Evolutionary conservation across 192 early-diverging fungal genomes (phyloP), one percentile per base, ranked within the genome.

Genomic region (Backusella liffmaniae): DNA sequence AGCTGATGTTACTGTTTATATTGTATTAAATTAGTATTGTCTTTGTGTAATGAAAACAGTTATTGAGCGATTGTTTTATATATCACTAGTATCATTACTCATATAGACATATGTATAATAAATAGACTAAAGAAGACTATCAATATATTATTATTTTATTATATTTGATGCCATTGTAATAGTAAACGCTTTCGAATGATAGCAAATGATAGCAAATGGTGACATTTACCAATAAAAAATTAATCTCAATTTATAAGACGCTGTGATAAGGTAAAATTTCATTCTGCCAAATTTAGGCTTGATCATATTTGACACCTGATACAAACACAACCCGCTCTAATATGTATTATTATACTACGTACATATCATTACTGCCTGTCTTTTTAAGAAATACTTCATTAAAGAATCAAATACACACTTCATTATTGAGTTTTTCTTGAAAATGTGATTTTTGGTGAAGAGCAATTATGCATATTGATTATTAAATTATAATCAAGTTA

Each of bases 321-420:
- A 13, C 23, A 29, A 62, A 62, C 5, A 13, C 26, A 29, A 26
- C 26, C 26, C 10, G 29, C 9, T 62, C 26, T 62, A 12, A 4
- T 23, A 29, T 62, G 23, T 62, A 49, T 49, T 62, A 62, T 62
- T 62, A 29, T 8, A 62, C 23, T 15, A 8, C 21, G 18, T 29
- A 29, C 8, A 62, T 1, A 56, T 26, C 56, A 62, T 62, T 62
- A 62, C 8, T 62, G 21, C 21, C 56, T 29, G 21, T 62, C 56
- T 62, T 62, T 62, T 62, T 62, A 62, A 62, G 56, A 62, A 62
- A 62, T 62, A 29, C 56, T 62, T 62, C 56, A 62, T 62, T 62
- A 62, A 62, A 62, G 4, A 29, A 62, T 29, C 56, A 29, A 9
- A 12, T 62, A 62, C 10, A 62, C 9, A 26, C n/a, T 62, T 56